phyloP scores from a whole-genome alignment of 2,329 filamentous ascomycete genomes.

The Pseudocercospora vitis region DNA sequence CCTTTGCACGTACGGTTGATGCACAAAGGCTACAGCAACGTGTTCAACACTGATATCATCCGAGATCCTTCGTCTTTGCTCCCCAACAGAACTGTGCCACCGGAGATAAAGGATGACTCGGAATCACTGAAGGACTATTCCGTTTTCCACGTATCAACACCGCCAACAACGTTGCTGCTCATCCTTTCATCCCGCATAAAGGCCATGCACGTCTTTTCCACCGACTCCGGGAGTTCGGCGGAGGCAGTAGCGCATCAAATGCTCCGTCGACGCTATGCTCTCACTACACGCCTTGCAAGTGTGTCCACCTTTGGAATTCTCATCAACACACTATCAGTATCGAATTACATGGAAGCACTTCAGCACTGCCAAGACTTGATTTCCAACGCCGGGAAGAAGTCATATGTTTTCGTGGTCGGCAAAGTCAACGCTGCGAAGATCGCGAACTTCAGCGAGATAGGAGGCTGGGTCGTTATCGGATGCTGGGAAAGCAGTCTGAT shows the following conservation, averaged over 20 bases:
- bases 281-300: constrained; percentile 76
- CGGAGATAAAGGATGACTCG: constrained; percentile 46
- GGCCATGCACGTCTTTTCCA: constrained; percentile 75
- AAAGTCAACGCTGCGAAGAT: constrained; percentile 95
- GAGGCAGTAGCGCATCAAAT: constrained; percentile 55
- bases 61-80: constrained; percentile 77
- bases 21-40: constrained; percentile 64
- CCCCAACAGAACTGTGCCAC: constrained; percentile 75
- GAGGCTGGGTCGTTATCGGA: constrained; percentile 94
- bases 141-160: constrained; percentile 81
- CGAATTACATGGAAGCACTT: constrained; percentile 83
- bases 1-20: constrained; percentile 56
- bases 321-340: constrained; percentile 90
- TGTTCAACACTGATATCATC: constrained; percentile 70
- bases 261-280: constrained; percentile 83
- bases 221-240: constrained; percentile 45
- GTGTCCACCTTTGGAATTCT: constrained; percentile 87
- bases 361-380: constrained; percentile 72
- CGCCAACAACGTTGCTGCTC: constrained; percentile 78
- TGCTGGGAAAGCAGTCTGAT: constrained; percentile 97
- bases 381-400: constrained; percentile 81
- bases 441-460: constrained; percentile 93
- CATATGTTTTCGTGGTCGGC: constrained; percentile 92
- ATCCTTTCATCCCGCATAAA: constrained; percentile 81
- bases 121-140: constrained; percentile 63